Evolutionary conservation across 1,284 basidiomycete species (phyloP).

Genomic region (Leccinum pachyderme): DNA sequence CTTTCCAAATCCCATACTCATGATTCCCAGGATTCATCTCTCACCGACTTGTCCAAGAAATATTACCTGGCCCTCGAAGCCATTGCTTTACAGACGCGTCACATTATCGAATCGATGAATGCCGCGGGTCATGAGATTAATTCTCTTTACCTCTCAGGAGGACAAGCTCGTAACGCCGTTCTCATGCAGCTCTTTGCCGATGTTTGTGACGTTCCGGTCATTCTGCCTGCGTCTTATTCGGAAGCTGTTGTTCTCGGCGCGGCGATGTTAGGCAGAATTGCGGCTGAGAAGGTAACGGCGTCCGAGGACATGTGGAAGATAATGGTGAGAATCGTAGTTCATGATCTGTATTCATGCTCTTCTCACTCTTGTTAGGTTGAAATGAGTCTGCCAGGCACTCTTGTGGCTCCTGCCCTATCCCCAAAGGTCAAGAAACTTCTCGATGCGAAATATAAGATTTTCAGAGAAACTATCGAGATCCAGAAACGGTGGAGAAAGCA

Average conservation of each 20-base stretch:
- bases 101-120: constrained; percentile 95
- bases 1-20: neutral
- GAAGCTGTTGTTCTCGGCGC: constrained; percentile 90
- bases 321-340: constrained; percentile 63
- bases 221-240: constrained; percentile 76
- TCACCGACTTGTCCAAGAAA: constrained; percentile 84
- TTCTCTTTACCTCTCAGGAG: constrained; percentile 89
- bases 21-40: constrained; percentile 57
- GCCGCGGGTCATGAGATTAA: constrained; percentile 79
- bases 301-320: constrained; percentile 83
- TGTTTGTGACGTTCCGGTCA: constrained; percentile 79
- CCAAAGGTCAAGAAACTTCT: constrained; percentile 70
- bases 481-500: constrained; percentile 81
- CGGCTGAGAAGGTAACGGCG: constrained; percentile 56
- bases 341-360: neutral
- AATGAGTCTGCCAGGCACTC: constrained; percentile 86
- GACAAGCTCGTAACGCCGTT: constrained; percentile 83
- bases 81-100: constrained; percentile 92
- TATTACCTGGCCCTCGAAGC: constrained; percentile 93
- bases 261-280: constrained; percentile 92
- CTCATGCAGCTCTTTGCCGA: constrained; percentile 91
- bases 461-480: constrained; percentile 83
- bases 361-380: constrained; percentile 58
- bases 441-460: constrained; percentile 93
- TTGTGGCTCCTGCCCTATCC: constrained; percentile 67